These are phyloP conservation scores for Ophiosphaerella korrae DNA, from an alignment of 2,329 filamentous ascomycete species.

Conservation along the genomic window DNA sequence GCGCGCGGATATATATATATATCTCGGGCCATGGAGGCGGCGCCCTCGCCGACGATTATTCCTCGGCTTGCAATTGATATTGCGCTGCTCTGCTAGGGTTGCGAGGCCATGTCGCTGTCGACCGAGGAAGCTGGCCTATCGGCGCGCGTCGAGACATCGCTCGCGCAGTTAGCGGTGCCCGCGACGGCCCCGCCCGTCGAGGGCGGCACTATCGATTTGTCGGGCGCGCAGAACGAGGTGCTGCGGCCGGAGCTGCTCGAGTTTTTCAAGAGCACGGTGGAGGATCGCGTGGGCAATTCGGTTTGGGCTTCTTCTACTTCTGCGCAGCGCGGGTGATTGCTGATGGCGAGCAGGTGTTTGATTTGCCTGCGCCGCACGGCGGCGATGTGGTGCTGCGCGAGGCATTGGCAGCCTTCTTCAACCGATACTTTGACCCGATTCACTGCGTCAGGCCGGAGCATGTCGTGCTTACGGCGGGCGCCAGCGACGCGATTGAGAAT, in stretches of 20 bases:
- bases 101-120: neutral
- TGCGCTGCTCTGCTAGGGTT: too few relatives aligned
- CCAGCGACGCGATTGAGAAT: conserved; percentile 33
- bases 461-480: conserved; percentile 35
- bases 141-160: conserved; percentile 18
- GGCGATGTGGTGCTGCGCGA: conserved; percentile 23
- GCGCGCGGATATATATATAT: too few relatives aligned
- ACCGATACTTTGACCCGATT: conserved; percentile 31
- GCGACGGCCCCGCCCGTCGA: too few relatives aligned
- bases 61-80: too few relatives aligned
- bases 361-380: conserved; percentile 19
- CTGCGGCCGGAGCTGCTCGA: conserved; percentile 32
- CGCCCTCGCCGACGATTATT: too few relatives aligned
- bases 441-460: conserved; percentile 33
- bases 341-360: conserved; percentile 23
- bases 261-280: conserved; percentile 35
- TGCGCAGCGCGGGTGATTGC: neutral
- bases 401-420: conserved; percentile 37
- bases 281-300: conserved; percentile 23
- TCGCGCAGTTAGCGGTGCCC: too few relatives aligned
- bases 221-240: conserved; percentile 33
- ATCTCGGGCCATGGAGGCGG: neutral
- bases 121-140: conserved; percentile 36
- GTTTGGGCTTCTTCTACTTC: conserved; percentile 9
- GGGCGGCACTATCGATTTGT: conserved; percentile 25